Percentiles rank a stretch among this genome's conserved stretches.
Evolutionary conservation across 176 grass and related monocot genomes (phyloP).

Genomic region (Rhynchospora tenuis): DNA sequence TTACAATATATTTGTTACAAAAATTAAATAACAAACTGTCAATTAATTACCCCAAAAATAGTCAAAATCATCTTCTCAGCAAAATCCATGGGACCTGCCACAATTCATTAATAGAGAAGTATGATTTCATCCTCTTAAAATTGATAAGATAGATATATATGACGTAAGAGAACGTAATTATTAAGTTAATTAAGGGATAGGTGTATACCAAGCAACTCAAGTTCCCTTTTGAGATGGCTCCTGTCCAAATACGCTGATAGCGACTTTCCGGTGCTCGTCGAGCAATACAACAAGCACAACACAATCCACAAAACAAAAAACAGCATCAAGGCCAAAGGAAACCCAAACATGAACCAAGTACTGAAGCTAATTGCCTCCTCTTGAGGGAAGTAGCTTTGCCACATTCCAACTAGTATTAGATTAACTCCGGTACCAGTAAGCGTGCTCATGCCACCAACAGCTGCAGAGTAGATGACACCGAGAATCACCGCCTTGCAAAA

Average conservation of each 20-base stretch:
- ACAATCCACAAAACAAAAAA: slow-evolving; percentile 57
- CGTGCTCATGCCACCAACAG: slow-evolving; percentile 66
- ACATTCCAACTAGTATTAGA: slow-evolving; percentile 91
- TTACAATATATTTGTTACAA: neutral
- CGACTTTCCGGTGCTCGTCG: slow-evolving; percentile 42
- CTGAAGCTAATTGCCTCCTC: slow-evolving; percentile 70
- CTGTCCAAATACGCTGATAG: slow-evolving; percentile 75
- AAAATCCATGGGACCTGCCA: slow-evolving; percentile 74
- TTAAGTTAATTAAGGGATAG: neutral
- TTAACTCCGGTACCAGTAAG: slow-evolving; percentile 80
- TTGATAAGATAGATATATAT: neutral
- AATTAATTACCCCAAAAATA: slow-evolving; percentile 65
- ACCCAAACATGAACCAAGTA: slow-evolving; percentile 71
- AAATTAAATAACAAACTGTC: neutral
- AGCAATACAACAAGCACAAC: slow-evolving; percentile 64
- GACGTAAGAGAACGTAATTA: neutral
- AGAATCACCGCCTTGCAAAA: slow-evolving; percentile 83
- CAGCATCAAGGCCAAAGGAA: slow-evolving; percentile 63
- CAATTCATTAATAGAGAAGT: neutral
- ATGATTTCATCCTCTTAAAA: neutral
- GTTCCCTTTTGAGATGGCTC: slow-evolving; percentile 67
- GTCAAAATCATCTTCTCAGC: slow-evolving; percentile 91
- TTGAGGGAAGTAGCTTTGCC: slow-evolving; percentile 64
- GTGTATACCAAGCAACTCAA: slow-evolving; percentile 53
- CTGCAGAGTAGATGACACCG: slow-evolving; percentile 68